These are phyloP conservation scores for Oenanthe javanica DNA, from an alignment of 140 eudicot species.

Conservation along the genomic window DNA sequence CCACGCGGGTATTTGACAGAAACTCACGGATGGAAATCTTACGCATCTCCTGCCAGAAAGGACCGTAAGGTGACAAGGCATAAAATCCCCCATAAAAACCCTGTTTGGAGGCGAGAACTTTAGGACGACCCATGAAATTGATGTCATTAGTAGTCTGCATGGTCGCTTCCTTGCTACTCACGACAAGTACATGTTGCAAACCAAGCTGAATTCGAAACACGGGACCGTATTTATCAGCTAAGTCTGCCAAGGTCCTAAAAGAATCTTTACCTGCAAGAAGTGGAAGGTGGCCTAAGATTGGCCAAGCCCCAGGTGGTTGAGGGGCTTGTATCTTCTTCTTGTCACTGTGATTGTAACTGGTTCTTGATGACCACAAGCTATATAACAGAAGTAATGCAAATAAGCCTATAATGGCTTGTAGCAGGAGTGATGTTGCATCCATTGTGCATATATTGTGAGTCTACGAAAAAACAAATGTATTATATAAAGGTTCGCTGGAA, in stretches of 20 bases:
- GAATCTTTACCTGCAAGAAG: slow-evolving; percentile 8
- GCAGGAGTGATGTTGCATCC: background rate
- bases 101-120: background rate
- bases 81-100: slow-evolving; percentile 1
- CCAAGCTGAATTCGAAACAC: slow-evolving; percentile 18
- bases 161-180: slow-evolving; percentile 8
- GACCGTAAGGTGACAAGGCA: slow-evolving; percentile 5
- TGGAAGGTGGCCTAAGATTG: slow-evolving; percentile 19
- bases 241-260: background rate
- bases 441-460: background rate
- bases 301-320: slow-evolving; percentile 18
- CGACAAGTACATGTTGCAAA: background rate
- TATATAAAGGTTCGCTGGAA: background rate
- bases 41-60: slow-evolving; percentile 10
- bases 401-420: background rate
- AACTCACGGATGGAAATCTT: background rate
- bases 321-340: slow-evolving; percentile 11
- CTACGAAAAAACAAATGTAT: background rate
- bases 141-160: slow-evolving; percentile 5
- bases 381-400: background rate
- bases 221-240: slow-evolving; percentile 21
- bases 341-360: background rate
- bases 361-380: background rate
- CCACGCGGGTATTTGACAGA: background rate
- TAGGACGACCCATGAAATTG: background rate